Conservation (phyloP, 441 rosid species). For the Lepidium campestre region DNA sequence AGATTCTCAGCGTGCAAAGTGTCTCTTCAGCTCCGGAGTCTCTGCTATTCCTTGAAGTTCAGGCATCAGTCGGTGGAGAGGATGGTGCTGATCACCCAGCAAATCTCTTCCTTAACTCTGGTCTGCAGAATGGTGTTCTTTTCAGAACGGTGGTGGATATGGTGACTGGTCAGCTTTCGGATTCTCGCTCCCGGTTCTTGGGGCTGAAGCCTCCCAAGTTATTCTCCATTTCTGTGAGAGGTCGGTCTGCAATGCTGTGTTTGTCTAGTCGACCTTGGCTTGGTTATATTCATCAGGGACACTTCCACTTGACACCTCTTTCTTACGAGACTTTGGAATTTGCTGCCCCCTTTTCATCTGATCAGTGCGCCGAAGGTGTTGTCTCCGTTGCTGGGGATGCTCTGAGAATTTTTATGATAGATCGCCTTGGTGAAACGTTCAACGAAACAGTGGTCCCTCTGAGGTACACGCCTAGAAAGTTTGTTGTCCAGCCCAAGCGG, state of each 20-base stretch:
- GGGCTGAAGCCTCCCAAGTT: constrained; percentile 91
- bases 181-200: constrained; percentile 88
- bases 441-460: constrained; percentile 84
- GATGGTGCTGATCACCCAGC: constrained; percentile 99
- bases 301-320: constrained; percentile 88
- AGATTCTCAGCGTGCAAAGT: constrained; percentile 89
- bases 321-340: constrained; percentile 89
- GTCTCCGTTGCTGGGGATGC: constrained; percentile 95
- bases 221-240: constrained; percentile 75
- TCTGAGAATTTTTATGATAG: constrained; percentile 85
- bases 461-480: constrained; percentile 92
- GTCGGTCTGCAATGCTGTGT: constrained; percentile 87
- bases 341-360: constrained; percentile 96
- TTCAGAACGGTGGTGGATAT: constrained; percentile 92
- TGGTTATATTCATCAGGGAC: constrained; percentile 94
- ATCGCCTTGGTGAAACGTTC: constrained; percentile 89
- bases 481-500: constrained; percentile 70
- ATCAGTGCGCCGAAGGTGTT: constrained; percentile 98
- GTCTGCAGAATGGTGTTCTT: constrained; percentile 87
- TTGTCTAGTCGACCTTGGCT: constrained; percentile 98
- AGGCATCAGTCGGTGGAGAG: constrained; percentile 91
- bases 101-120: constrained; percentile 91
- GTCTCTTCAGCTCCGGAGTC: constrained; percentile 95
- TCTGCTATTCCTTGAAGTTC: constrained; percentile 94
- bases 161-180: constrained; percentile 97